A percentile compares a stretch with the other conserved stretches of the same genome.
phyloP scores from a whole-genome alignment of 257 asterid species.

The Solanum etuberosum region DNA sequence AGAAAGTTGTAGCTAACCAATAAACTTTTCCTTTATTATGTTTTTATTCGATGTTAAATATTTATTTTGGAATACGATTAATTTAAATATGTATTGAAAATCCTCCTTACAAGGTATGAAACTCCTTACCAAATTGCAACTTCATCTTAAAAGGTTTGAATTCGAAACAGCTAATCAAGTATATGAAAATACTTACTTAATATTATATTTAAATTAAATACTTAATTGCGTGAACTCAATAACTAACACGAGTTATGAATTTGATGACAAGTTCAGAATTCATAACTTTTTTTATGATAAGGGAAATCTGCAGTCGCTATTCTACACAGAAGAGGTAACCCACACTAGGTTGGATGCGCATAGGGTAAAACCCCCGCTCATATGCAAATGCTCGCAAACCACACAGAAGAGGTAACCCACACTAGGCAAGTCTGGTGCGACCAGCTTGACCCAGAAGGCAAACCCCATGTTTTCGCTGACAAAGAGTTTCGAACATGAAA shows the following conservation, averaged over 20 bases:
- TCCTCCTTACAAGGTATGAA: background rate
- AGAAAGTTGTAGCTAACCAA: slow-evolving; percentile 11
- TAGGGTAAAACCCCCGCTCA: no score
- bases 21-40: background rate
- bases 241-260: background rate
- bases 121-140: background rate
- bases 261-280: background rate
- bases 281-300: background rate
- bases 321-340: no score
- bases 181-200: background rate
- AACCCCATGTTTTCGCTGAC: no score
- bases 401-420: no score
- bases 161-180: background rate
- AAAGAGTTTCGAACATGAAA: no score
- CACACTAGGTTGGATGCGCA: no score
- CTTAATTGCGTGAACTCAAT: background rate
- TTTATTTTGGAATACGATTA: background rate
- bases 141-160: background rate
- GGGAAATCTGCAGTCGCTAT: no score
- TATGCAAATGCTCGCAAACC: no score
- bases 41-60: background rate
- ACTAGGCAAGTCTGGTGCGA: no score
- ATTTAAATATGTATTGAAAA: background rate
- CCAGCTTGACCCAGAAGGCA: no score
- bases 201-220: background rate